Percentiles rank a stretch among this genome's conserved stretches.
phyloP scores from a whole-genome alignment of 768 basidiomycete species.

The Suillus variegatus region DNA sequence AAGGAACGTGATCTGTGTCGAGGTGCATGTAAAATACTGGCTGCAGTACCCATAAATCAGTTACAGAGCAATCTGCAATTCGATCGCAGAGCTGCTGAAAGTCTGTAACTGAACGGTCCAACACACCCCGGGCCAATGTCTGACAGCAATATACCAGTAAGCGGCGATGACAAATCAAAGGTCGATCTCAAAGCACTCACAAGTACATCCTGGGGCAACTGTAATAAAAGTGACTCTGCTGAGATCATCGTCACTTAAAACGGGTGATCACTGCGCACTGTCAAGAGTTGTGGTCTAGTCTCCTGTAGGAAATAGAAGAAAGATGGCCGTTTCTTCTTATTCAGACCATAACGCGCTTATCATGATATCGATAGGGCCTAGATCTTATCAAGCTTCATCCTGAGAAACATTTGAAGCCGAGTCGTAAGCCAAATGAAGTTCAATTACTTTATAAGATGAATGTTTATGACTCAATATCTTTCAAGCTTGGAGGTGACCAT shows the following conservation, averaged over 20 bases:
- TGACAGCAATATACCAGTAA: neutral
- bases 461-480: neutral
- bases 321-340: neutral
- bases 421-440: neutral
- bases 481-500: neutral
- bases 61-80: neutral
- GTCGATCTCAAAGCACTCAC: neutral
- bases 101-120: neutral
- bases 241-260: neutral
- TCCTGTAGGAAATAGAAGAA: neutral
- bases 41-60: neutral
- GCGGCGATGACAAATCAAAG: neutral
- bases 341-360: neutral
- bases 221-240: neutral
- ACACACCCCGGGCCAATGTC: neutral
- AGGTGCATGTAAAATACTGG: constrained; percentile 1
- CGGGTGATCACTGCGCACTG: neutral
- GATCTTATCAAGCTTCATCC: neutral
- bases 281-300: neutral
- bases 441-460: neutral
- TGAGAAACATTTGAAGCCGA: neutral
- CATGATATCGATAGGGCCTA: neutral
- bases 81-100: neutral
- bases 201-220: neutral
- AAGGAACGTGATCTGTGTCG: constrained; percentile 2